Conservation (phyloP, 2,329 filamentous ascomycete species). For the Claviceps sp. region DNA sequence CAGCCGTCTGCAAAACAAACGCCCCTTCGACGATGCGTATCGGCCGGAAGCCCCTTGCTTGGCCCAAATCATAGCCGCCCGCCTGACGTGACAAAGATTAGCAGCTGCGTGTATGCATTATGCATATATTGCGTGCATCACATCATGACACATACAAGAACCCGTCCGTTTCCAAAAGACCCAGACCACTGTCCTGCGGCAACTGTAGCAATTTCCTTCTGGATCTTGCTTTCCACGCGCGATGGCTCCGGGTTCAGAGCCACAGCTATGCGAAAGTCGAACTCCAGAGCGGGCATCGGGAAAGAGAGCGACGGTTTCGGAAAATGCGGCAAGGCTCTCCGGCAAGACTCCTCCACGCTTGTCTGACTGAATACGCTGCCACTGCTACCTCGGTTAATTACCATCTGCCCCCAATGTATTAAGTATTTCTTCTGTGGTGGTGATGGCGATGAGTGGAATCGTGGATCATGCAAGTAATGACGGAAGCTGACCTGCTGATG, state of each 20-base stretch:
- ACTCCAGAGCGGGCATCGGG: conserved; percentile 31
- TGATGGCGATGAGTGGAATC: not conserved
- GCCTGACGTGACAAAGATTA: conserved; percentile 14
- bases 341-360: conserved; percentile 25
- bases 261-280: conserved; percentile 38
- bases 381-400: not conserved
- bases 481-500: conserved; percentile 4
- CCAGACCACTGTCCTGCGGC: conserved; percentile 33
- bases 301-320: conserved; percentile 29
- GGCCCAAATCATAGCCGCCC: conserved; percentile 28
- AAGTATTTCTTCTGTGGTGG: no score
- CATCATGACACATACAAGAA: conserved; percentile 24
- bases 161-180: conserved; percentile 33
- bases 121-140: not conserved
- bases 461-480: not conserved
- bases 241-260: conserved; percentile 29
- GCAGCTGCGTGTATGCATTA: no score
- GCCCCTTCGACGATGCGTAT: conserved; percentile 33
- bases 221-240: conserved; percentile 28
- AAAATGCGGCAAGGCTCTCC: conserved; percentile 25
- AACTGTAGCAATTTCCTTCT: conserved; percentile 36
- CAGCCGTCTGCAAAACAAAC: conserved; percentile 34
- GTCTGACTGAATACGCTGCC: conserved; percentile 9
- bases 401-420: not conserved
- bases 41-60: conserved; percentile 26